phyloP scores from a whole-genome alignment of 192 early-diverging fungal species.

The Umbelopsis sp. region DNA sequence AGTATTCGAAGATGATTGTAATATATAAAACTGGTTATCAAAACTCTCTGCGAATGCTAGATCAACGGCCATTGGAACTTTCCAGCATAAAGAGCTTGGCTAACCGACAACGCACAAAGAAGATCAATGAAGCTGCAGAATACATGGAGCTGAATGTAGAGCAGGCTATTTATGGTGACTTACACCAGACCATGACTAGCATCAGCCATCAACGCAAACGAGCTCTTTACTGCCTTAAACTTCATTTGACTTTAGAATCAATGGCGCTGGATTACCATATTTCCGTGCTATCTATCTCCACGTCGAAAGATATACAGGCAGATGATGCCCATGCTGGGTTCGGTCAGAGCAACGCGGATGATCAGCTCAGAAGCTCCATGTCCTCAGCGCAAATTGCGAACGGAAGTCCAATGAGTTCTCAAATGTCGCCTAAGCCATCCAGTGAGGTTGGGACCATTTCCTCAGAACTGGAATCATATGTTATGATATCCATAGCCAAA shows the following conservation, averaged over 20 bases:
- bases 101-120: not conserved
- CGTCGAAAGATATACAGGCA: too few relatives aligned
- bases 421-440: conserved; percentile 7
- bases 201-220: not conserved
- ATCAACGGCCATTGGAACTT: not conserved
- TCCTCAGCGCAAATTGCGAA: not conserved
- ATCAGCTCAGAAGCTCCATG: not conserved
- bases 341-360: too few relatives aligned
- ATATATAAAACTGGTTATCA: not conserved
- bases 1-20: conserved; percentile 13
- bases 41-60: not conserved
- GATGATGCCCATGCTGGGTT: too few relatives aligned
- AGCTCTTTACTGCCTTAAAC: not conserved
- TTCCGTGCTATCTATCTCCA: not conserved
- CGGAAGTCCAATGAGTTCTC: not conserved
- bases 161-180: not conserved
- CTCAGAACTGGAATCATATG: not conserved
- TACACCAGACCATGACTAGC: not conserved
- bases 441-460: not conserved
- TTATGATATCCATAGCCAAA: not conserved
- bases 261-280: not conserved
- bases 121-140: not conserved
- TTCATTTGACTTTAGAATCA: not conserved
- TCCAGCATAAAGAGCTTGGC: not conserved
- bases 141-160: not conserved